phyloP scores from a whole-genome alignment of 2,329 filamentous ascomycete genomes.

The Aspergillus brunneoviolaceus region DNA sequence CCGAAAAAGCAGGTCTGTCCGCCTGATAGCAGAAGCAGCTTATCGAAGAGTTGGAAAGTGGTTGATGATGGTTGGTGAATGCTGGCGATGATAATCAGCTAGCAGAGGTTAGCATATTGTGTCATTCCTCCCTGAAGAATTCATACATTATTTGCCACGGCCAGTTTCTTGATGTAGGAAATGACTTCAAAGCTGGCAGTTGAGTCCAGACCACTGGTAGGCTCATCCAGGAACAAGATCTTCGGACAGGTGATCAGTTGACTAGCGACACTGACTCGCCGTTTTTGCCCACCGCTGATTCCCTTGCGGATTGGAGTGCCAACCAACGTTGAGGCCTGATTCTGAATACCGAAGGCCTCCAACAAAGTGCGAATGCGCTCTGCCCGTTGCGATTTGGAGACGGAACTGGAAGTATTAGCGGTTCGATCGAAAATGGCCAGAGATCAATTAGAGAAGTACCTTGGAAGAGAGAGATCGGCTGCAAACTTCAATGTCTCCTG shows the following conservation, averaged over 20 bases:
- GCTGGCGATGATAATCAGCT: slow-evolving; percentile 73
- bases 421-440: background rate
- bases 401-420: slow-evolving; percentile 36
- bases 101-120: slow-evolving; percentile 10
- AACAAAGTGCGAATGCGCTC: slow-evolving; percentile 66
- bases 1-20: slow-evolving; percentile 75
- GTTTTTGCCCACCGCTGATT: slow-evolving; percentile 81
- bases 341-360: slow-evolving; percentile 68
- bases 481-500: slow-evolving; percentile 77
- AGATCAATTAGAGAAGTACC: slow-evolving; percentile 39
- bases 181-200: slow-evolving; percentile 75
- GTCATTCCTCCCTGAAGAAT: background rate
- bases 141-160: slow-evolving; percentile 61
- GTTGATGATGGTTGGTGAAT: slow-evolving; percentile 83
- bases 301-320: slow-evolving; percentile 82
- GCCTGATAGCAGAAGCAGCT: slow-evolving; percentile 69
- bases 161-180: slow-evolving; percentile 67
- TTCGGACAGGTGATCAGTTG: slow-evolving; percentile 79
- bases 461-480: slow-evolving; percentile 63
- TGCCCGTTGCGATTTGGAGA: slow-evolving; percentile 59
- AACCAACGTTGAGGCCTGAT: slow-evolving; percentile 69
- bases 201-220: slow-evolving; percentile 80
- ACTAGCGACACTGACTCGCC: slow-evolving; percentile 74
- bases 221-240: slow-evolving; percentile 80
- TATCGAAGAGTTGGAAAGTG: slow-evolving; percentile 79